Evolutionary conservation across 2,329 filamentous ascomycete species (phyloP), one percentile per base, ranked within the genome.

Genomic region (Xylariaceae sp.): DNA sequence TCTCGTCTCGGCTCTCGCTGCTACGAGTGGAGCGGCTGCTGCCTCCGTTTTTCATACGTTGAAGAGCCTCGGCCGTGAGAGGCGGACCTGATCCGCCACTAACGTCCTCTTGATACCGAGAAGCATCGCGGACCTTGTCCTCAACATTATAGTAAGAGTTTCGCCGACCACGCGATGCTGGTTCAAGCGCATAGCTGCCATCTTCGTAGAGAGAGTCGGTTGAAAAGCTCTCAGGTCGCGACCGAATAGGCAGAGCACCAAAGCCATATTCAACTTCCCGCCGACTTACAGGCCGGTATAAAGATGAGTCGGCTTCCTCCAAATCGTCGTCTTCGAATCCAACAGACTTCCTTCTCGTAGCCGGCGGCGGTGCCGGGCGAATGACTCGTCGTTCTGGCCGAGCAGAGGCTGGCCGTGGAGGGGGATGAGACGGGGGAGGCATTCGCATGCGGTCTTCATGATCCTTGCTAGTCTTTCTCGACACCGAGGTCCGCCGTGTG

Each of bases 1-100:
- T 87, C 54, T 87, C 84, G 63, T 87, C 85, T 43, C 78, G 83
- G 67, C 85, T 87, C 20, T 71, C 79, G 60, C 79, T 85, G 75
- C 81, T 86, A 60, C 79, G 79, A 50, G 79, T 86, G 40, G 81
- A 85, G 20, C 79, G 79, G 66, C 80, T 84, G 74, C 79, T 84
- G 6, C 74, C 77, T 56, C 75, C 78, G 59, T 74, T 77, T 65
- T 76, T 79, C 60, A 71, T 77, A 23, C 76, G 81, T 67, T 76
- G 79, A 21, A 88, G 74, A 12, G 76, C 73, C 54, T 86, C 84
- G 1, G 79, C 80, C 2, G 85, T 88, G 53, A 88, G 70, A 1
- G 79, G 77, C 51, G 80, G 65, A 40, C 71, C 66, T 2, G 76
- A 67, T 6, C 74, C 77, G 32, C 79, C 80, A 42, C 68, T 75